Base-by-base conservation (phyloP, 208 protist species). In the Angomonas ambiguus region DNA sequence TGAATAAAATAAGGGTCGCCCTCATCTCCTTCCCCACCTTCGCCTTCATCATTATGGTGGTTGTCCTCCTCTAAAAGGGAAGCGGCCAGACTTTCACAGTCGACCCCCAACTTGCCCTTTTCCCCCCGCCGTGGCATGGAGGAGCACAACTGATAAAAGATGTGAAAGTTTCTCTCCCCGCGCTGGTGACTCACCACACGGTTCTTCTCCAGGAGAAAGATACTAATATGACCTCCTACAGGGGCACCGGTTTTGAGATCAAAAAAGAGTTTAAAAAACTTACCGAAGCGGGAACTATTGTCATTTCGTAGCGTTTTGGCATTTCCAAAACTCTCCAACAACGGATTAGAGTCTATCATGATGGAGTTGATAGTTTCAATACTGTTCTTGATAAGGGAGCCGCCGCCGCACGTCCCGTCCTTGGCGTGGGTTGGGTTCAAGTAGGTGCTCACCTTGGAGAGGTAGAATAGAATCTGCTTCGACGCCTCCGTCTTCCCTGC, bases 401-500 rank as follows among this genome's bases (percentile, higher is more conserved):
- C 57, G 2, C 30, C 57, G 16, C 5, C 28, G 6, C 30, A 31
- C 6, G 11, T 22, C 18, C 59, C 27, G 69, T 67, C 67, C 92
- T n/a, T n/a, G n/a, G n/a, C n/a, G n/a, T n/a, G n/a, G n/a, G n/a
- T n/a, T n/a, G n/a, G n/a, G n/a, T 61, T 71, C 31, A 76, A 83
- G 60, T 94, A 84, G 30, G 88, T 85, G 11, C 83, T 88, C 1
- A 98, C 90, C 34, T 83, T 83, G 5, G 95, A 90, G 69, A 98
- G 87, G 78, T 98, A 98, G 56, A 88, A 79, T 92, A 98, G 96
- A 59, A 99, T 97, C 51, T 96, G 82, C 76, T 99, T 99, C 18
- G 91, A 94, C 5, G 96, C 92, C 72, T 98, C 97, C 31, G 97
- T 98, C 78, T 98, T 98, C 41, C 97, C 97, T 10, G 97, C 96